Evolutionary conservation across 2,329 filamentous ascomycete species (phyloP), one percentile per base, ranked within the genome.

Genomic region (Fusarium sp.): DNA sequence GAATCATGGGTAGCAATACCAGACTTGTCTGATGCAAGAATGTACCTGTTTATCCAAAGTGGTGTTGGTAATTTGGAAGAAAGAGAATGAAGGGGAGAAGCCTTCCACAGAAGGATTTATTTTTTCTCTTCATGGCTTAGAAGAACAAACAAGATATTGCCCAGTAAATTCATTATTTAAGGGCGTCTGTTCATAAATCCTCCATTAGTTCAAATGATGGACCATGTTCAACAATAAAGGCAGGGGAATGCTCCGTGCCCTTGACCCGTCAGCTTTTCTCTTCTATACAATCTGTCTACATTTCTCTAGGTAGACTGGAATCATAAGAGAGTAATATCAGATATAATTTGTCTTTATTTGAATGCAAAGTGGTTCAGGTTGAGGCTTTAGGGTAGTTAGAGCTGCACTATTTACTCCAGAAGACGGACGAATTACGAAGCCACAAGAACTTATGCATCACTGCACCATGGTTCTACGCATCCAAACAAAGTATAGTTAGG

Each of bases 101-200:
- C 17, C 34, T 36, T 17, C 17, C 17, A 10, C 17, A 1, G n/a
- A 10, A 19, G 9, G 7, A 17, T 4, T 36, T n/a, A 2, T n/a
- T 36, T 9, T 17, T n/a, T 8, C 17, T 36, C 17, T n/a, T 8
- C 34, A 17, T n/a, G 9, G 17, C 17, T 19, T 5, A 5, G n/a
- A 9, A 36, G 34, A 36, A 36, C 17, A 36, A 5, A 10, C 17
- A 19, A 10, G 34, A 9, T 4, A 19, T 36, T 19, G 8, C 8
- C 17, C n/a, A n/a, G 9, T 9, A 7, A 36, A 9, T 5, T 4
- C 5, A 6, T 8, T n/a, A 3, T 8, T 32, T 0, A 14, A 10
- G 9, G n/a, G 5, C 8, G 9, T 36, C 9, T 36, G 34, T 36
- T 36, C 34, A 4, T 19, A 19, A n/a, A n/a, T 17, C n/a, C 7